Evolutionary conservation across 2,329 filamentous ascomycete genomes (phyloP), one percentile per base, ranked within the genome.

Genomic region (Colletotrichum sp.): DNA sequence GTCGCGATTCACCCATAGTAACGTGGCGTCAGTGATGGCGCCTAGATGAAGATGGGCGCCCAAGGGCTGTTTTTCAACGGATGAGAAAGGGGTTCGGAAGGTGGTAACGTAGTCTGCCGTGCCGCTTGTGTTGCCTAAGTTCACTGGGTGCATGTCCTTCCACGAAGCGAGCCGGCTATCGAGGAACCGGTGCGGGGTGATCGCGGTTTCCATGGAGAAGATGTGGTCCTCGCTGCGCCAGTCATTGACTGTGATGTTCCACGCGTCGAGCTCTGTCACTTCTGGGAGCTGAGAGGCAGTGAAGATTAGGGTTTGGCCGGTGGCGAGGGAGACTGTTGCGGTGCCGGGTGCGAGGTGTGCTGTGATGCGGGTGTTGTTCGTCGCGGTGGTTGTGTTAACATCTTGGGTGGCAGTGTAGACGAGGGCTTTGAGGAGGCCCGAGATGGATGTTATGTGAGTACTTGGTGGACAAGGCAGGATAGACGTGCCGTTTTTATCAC

Each of bases 401-500:
- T 49, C 5, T n/a, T 49, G 18, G 18, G 39, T 49, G 18, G 18
- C 18, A 18, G 39, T 49, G 39, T 49, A 49, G 18, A n/a, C 0
- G 18, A n/a, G 18, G 39, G 39, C 39, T 49, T n/a, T 0, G 18
- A 44, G 39, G 39, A 9, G 39, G 39, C 39, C 39, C 0, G 18
- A 44, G 8, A 9, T 44, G 18, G 39, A n/a, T 49, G 39, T 49
- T 12, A 49, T 49, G 18, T 49, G 39, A 49, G 52, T 57, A 0
- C 52, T 0, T 2, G 8, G 26, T 57, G 13, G 52, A 0, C 52
- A 13, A 28, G 52, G 52, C 21, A 57, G 26, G 26, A 57, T 57
- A 0, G 3, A 49, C 0, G 39, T 49, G 18, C 39, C 39, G 39
- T 49, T 49, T 49, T 12, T 0, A 49, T 12, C 39, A 0, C 18